Evolutionary conservation across 106 monocot genomes (phyloP), one percentile per base, ranked within the genome.

Genomic region (Allium fistulosum): DNA sequence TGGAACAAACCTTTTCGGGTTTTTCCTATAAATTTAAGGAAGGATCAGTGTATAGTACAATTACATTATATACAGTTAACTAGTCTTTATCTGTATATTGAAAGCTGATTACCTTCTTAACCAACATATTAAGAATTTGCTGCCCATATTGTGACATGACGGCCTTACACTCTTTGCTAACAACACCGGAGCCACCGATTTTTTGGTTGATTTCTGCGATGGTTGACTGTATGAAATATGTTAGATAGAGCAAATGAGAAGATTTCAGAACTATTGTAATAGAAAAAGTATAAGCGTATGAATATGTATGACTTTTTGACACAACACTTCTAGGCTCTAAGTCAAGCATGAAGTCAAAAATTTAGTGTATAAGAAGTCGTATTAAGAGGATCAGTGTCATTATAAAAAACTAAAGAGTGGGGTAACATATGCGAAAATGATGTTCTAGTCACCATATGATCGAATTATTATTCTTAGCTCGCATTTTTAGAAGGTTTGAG

Each of bases 121-220:
- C 9, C 52, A 90, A 49, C 73, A 83, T 45, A 48, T 67, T 17
- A 50, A 83, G 48, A 57, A 90, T 85, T 63, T 68, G 48, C 59
- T 78, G 70, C 50, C 85, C 90, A 72, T 85, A 83, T 56, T 90
- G 78, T 68, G 73, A 37, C 78, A 83, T 68, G 18, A 90, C 59
- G 46, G 80, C 46, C 68, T 85, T 85, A 78, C 90, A 90, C 49
- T 85, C 59, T 59, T 85, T 72, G 75, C 83, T 85, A 69, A 69
- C 83, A 26, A 83, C 71, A 57, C 85, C 90, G 69, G 72, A 53
- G 62, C 82, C 82, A 66, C 85, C 85, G 64, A 90, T 85, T 26
- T 83, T 82, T 67, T 71, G 83, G 65, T 90, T 90, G 51, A 90
- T 78, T 59, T 85, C 85, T 57, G 80, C 61, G 12, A 90, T 61